Evolutionary conservation across 2,329 filamentous ascomycete species (phyloP), one percentile per base, ranked within the genome.

Genomic region (Fusarium nygamai): DNA sequence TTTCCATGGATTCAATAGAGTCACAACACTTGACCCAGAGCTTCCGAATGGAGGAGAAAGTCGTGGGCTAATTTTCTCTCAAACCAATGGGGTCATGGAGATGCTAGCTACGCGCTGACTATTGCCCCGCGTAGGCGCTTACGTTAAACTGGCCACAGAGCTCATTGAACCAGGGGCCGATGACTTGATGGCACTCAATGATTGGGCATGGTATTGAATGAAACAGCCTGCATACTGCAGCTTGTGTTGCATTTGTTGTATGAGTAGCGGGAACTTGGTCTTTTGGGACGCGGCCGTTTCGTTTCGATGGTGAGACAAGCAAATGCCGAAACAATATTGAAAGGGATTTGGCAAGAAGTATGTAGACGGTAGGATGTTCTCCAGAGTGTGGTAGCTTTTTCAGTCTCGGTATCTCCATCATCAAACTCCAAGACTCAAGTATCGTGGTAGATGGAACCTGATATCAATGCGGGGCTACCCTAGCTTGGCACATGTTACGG

Each of bases 401-500:
- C 27, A 38, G 24, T 50, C n/a, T n/a, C 16, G 19, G 38, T 57
- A 47, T 39, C 14, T 33, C 27, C 16, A n/a, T 60, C 51, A 34
- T 58, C 41, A 44, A 63, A 65, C 68, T 60, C 46, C 46, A 41
- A 57, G 38, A 47, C 27, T 38, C 54, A 60, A 50, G 51, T 50
- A 54, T 70, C 51, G 64, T 56, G 57, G 56, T 31, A 58, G 61
- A 57, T 43, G 48, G 63, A 57, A 67, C 54, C 39, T 63, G 59
- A 62, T 41, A 69, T 65, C 27, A 47, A 65, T 72, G 72, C 72
- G 72, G 72, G 72, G 72, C 68, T 74, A 46, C 20, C 53, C 64
- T 57, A 69, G 53, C 68, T 74, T 72, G 71, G 72, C 72, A 75
- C 59, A 62, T 59, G 47, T 61, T 72, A 56, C 69, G 60, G 71